Conservation (phyloP, 1,284 basidiomycete species). For the Ustilago hordei region DNA sequence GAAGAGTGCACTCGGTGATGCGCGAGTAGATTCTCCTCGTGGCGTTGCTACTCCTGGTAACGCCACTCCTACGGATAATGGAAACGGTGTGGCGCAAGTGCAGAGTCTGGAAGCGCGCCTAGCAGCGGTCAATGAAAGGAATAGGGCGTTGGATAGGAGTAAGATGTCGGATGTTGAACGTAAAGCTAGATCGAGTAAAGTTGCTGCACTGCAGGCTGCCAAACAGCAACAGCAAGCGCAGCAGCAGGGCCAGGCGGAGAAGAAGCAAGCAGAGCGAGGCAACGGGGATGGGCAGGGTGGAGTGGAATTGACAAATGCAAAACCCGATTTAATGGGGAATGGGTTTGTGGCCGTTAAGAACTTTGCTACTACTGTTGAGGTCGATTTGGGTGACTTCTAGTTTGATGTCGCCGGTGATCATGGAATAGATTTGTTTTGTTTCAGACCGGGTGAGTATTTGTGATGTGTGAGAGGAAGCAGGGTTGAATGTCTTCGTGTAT, state of each 20-base stretch:
- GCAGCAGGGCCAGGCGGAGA: neutral
- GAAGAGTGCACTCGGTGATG: conserved; percentile 10
- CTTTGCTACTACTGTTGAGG: conserved; percentile 70
- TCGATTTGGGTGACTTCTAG: conserved; percentile 71
- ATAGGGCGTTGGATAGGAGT: conserved; percentile 83
- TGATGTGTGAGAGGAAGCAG: no score
- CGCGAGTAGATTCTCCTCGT: neutral
- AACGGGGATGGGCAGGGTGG: neutral
- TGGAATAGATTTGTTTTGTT: neutral
- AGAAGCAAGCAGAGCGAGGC: neutral
- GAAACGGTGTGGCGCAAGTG: neutral
- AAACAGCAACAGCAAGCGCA: neutral
- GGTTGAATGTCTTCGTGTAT: no score
- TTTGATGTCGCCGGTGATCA: neutral
- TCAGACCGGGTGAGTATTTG: no score
- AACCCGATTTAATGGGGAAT: conserved; percentile 53
- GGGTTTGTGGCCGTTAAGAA: conserved; percentile 69
- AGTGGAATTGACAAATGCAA: conserved; percentile 29
- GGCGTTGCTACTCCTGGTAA: neutral
- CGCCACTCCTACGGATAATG: neutral
- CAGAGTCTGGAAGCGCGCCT: conserved; percentile 74
- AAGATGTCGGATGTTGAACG: conserved; percentile 81
- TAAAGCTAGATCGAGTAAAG: conserved; percentile 72
- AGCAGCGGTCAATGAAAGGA: conserved; percentile 86
- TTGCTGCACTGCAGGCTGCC: conserved; percentile 6